Conservation (phyloP, 306 rosid species). For the Coriaria nepalensis region DNA sequence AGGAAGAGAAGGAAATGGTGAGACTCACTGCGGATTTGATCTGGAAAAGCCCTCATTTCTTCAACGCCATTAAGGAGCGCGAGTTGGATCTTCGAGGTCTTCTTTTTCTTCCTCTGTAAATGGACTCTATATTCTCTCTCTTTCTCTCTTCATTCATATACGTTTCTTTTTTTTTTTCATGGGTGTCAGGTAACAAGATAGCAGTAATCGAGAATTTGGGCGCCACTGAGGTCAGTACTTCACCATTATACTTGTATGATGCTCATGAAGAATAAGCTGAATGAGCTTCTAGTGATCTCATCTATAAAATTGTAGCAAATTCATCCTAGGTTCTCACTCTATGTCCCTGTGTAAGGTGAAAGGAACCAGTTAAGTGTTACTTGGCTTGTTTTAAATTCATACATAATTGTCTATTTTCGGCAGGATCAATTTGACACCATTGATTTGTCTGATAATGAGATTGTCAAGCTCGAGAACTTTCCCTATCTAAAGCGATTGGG, state of each 20-base stretch:
- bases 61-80: conserved; percentile 76
- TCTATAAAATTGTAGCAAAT: too few species aligned
- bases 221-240: conserved; percentile 66
- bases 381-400: background rate
- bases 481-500: conserved; percentile 86
- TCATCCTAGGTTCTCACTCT: background rate
- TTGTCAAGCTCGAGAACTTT: conserved; percentile 79
- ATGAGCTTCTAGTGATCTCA: too few species aligned
- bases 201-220: conserved; percentile 87
- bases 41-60: conserved; percentile 97
- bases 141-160: background rate
- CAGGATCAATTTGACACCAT: conserved; percentile 97
- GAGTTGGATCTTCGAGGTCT: conserved; percentile 89
- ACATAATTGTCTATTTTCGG: conserved; percentile 7
- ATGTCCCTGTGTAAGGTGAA: background rate
- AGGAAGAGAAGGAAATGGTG: conserved; percentile 35
- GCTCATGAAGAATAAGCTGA: too few species aligned
- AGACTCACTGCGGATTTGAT: conserved; percentile 78
- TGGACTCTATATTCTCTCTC: background rate
- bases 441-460: conserved; percentile 89
- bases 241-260: background rate
- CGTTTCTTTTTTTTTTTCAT: conserved; percentile 1
- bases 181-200: conserved; percentile 61
- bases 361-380: background rate
- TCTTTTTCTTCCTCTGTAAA: background rate